Evolutionary conservation across 768 basidiomycete species (phyloP), one percentile per base, ranked within the genome.

Genomic region (Gautieria morchelliformis): DNA sequence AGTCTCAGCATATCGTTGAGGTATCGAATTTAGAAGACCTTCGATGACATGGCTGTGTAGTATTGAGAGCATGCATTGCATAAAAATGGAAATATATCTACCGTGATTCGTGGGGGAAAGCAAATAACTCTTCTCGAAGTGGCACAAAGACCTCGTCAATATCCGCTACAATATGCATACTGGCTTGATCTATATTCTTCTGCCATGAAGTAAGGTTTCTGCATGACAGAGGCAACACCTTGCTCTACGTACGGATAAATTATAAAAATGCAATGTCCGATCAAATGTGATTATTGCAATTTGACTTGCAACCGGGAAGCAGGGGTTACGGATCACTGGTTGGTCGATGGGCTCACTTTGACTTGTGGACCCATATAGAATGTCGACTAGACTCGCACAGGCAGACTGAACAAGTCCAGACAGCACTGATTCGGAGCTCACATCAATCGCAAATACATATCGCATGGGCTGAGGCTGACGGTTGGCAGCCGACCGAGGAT

Each of bases 101-200:
- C 89, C 84, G 78, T 47, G 83, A 85, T 59, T 85, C 80, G 52
- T 65, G 59, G 14, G 91, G 86, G 59, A 89, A 78, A 10, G 86
- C 92, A 59, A 97, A 88, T 41, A 94, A 73, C 2, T 85, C 87
- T 5, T 75, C 71, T 19, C 74, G 74, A 22, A 92, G 68, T 0
- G 96, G 96, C 1, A 89, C 69, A 69, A 94, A 98, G 19, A 93
- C 83, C 55, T 99, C 96, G n/a, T 92, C 87, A 39, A 98, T 71
- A 66, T 98, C 96, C 1, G 89, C 73, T 9, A 97, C 79, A 45
- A 98, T 80, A 45, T 94, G 74, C 76, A 94, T 86, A 37, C 77
- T 76, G 1, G 81, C 76, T 63, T 75, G 72, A 37, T 70, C 71
- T 27, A 72, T 68, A 66, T 79, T 73, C 64, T 74, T 70, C 75